Conservation (phyloP, 2,329 filamentous ascomycete genomes). For the Aspergillus chevalieri region DNA sequence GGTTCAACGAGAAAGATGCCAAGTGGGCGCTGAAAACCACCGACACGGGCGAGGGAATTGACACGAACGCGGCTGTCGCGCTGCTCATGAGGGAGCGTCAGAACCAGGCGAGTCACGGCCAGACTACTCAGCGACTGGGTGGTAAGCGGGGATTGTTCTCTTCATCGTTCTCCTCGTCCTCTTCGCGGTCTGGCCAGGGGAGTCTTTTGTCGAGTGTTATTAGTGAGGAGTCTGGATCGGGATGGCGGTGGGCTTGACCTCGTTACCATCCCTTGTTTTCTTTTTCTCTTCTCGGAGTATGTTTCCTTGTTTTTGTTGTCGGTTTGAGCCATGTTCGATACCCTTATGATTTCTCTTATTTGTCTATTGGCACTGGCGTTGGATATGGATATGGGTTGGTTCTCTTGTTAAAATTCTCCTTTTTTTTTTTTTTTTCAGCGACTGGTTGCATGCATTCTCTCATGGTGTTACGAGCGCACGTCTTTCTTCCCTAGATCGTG, state of each 20-base stretch:
- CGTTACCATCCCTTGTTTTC: background rate
- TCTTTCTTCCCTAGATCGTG: no score
- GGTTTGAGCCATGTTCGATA: no score
- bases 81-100: constrained; percentile 31
- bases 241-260: constrained; percentile 36
- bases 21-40: constrained; percentile 54
- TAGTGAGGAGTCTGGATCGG: constrained; percentile 18
- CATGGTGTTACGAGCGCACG: no score
- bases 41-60: constrained; percentile 54
- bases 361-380: no score
- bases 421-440: no score
- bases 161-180: background rate
- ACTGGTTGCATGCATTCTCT: no score
- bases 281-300: background rate
- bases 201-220: constrained; percentile 20
- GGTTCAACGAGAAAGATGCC: constrained; percentile 51
- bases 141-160: background rate
- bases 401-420: no score
- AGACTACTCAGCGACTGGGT: no score
- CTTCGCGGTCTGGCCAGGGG: constrained; percentile 5
- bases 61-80: constrained; percentile 53
- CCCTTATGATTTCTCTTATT: no score
- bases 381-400: no score
- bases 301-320: background rate
- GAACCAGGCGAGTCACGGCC: background rate